Conservation (phyloP, 345 rosid species). For the Dipteronia dyeriana region DNA sequence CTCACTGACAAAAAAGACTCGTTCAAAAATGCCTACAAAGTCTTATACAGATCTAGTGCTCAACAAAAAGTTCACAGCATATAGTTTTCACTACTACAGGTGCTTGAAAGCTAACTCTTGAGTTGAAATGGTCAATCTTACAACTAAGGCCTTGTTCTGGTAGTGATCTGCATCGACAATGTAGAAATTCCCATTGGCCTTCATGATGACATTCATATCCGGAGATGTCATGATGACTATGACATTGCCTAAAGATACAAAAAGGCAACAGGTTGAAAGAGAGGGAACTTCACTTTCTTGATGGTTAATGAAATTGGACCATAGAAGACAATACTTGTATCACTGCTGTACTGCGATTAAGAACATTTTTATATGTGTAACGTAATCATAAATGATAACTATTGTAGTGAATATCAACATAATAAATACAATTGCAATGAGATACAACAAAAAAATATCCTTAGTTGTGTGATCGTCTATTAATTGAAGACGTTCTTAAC, state of each 20-base stretch:
- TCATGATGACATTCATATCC: too few relatives aligned
- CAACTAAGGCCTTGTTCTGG: too few relatives aligned
- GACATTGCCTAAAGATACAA: slow-evolving; percentile 85
- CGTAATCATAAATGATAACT: background rate
- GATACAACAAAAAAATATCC: background rate
- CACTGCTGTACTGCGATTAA: slow-evolving; percentile 9
- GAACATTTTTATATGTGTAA: background rate
- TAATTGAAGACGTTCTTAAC: background rate
- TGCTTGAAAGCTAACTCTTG: too few relatives aligned
- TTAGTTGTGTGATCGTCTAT: background rate
- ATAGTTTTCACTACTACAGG: too few relatives aligned
- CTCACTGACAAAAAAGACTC: background rate
- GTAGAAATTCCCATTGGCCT: too few relatives aligned
- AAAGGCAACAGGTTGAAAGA: slow-evolving; percentile 94
- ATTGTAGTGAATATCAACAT: background rate
- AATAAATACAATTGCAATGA: background rate
- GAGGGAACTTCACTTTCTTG: slow-evolving; percentile 92
- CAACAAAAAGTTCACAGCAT: slow-evolving; percentile 9
- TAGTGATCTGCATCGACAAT: too few relatives aligned
- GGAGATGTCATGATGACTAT: slow-evolving; percentile 92
- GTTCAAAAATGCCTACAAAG: background rate
- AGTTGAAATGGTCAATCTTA: too few relatives aligned
- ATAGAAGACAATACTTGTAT: slow-evolving; percentile 50
- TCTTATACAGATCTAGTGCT: background rate
- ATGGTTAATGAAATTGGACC: slow-evolving; percentile 90